These are phyloP conservation scores for Pseudopediastrum boryanum DNA, from an alignment of 139 green algal genomes.

Conservation along the genomic window DNA sequence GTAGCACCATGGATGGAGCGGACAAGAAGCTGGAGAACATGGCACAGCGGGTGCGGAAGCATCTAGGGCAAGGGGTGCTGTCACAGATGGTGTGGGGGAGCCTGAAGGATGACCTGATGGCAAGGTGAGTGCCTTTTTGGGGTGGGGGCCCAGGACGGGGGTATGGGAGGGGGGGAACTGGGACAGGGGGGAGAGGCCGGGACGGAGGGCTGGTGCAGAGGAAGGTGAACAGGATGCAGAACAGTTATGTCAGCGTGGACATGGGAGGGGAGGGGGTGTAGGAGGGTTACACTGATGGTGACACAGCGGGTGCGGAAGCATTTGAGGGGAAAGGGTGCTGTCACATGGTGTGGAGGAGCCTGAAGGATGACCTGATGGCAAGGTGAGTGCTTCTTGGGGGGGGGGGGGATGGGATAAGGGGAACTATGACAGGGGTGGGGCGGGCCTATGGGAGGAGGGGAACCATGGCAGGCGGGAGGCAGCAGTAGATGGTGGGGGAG, in stretches of 20 bases:
- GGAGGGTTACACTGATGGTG: neutral
- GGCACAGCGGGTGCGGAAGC: constrained; percentile 47
- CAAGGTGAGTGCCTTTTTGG: neutral
- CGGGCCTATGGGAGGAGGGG: no score
- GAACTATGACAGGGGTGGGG: no score
- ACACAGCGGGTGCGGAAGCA: neutral
- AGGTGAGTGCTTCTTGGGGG: neutral
- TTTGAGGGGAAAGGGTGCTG: neutral
- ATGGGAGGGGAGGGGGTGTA: neutral
- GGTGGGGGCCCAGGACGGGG: neutral
- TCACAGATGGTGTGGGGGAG: constrained; percentile 42
- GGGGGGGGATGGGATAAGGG: neutral
- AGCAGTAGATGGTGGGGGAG: neutral
- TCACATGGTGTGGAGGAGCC: neutral
- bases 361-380: neutral
- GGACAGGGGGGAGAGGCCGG: neutral
- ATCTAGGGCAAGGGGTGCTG: constrained; percentile 43
- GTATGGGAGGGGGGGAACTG: neutral
- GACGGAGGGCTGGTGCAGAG: neutral
- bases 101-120: constrained; percentile 45
- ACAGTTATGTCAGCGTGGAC: neutral
- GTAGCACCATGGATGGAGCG: constrained; percentile 39
- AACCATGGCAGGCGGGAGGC: no score
- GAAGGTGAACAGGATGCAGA: neutral
- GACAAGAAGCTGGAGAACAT: constrained; percentile 47